Base-by-base conservation (phyloP, 2,329 filamentous ascomycete species). In the Delphinella strobiligena region DNA sequence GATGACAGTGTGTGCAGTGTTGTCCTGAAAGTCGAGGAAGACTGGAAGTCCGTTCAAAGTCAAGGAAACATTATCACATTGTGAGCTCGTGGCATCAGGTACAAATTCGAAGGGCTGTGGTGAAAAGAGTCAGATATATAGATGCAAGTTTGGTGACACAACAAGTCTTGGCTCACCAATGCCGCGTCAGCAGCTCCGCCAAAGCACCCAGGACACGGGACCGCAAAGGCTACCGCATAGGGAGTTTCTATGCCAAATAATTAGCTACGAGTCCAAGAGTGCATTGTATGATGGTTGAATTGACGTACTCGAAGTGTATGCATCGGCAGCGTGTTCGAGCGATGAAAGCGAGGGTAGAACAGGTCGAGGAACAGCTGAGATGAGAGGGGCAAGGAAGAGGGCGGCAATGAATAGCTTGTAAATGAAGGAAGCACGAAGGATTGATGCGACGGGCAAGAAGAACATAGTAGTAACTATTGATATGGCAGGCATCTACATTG, bases 151-250 rank as follows among this genome's bases (percentile, higher is more conserved):
- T 41, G 42, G 42, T 27, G 22, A 27, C 42, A 33, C 29, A 32
- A 16, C 19, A 22, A 14, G 12, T 10, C 31, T 43, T 31, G 36
- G 40, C 46, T 22, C 33, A 48, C 46, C 17, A 45, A 39, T 36
- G 40, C 40, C 41, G 40, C 46, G 46, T 48, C 46, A 46, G 40
- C 46, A 37, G 30, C 37, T 16, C 30, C 38, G 33, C 32, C 19
- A 38, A 38, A 34, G 29, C 46, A 48, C 36, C 29, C 38, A 30
- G 34, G 10, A 30, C 46, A 48, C 18, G 41, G 38, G 16, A 46
- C 31, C 29, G 27, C 40, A 32, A 46, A 35, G 34, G 36, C 29
- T 44, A 43, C 40, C 15, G 33, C 38, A 29, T 38, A 16, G 34
- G 38, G 24, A 30, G 24, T 27, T 33, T 30, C 41, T 43, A 30